Conservation (phyloP, 2,329 filamentous ascomycete species). For the Penicillium palitans region DNA sequence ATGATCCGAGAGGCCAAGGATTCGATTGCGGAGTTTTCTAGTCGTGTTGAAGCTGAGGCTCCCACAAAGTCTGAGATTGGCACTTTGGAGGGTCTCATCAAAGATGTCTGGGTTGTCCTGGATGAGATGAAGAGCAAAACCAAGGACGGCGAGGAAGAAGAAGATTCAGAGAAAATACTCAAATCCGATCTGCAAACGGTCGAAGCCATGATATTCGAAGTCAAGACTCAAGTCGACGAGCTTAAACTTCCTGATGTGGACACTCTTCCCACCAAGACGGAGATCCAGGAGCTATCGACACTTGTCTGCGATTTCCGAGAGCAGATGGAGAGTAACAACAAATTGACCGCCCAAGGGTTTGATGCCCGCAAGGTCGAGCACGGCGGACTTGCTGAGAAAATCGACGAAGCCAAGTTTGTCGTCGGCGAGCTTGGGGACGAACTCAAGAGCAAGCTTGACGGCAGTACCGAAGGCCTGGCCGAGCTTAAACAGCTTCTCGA, state of each 20-base stretch:
- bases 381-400: slow-evolving; percentile 71
- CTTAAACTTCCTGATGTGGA: slow-evolving; percentile 71
- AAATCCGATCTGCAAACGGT: slow-evolving; percentile 83
- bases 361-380: slow-evolving; percentile 84
- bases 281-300: slow-evolving; percentile 69
- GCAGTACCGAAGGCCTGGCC: slow-evolving; percentile 67
- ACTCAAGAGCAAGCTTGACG: slow-evolving; percentile 72
- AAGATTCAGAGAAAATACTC: slow-evolving; percentile 62
- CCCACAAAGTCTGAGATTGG: slow-evolving; percentile 78
- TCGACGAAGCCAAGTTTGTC: slow-evolving; percentile 74
- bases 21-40: slow-evolving; percentile 64
- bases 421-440: slow-evolving; percentile 77
- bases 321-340: slow-evolving; percentile 65
- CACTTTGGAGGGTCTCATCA: slow-evolving; percentile 73
- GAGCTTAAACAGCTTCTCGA: slow-evolving; percentile 62
- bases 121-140: slow-evolving; percentile 63
- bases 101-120: slow-evolving; percentile 71
- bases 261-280: slow-evolving; percentile 71
- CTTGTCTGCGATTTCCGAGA: slow-evolving; percentile 68
- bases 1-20: slow-evolving; percentile 76
- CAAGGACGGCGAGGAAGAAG: slow-evolving; percentile 47
- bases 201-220: slow-evolving; percentile 77
- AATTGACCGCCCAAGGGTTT: slow-evolving; percentile 73
- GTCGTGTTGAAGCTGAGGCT: slow-evolving; percentile 65
- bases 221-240: slow-evolving; percentile 75